These are phyloP conservation scores for Penicillium sp. DNA, from an alignment of 2,329 filamentous ascomycete genomes.

Conservation along the genomic window DNA sequence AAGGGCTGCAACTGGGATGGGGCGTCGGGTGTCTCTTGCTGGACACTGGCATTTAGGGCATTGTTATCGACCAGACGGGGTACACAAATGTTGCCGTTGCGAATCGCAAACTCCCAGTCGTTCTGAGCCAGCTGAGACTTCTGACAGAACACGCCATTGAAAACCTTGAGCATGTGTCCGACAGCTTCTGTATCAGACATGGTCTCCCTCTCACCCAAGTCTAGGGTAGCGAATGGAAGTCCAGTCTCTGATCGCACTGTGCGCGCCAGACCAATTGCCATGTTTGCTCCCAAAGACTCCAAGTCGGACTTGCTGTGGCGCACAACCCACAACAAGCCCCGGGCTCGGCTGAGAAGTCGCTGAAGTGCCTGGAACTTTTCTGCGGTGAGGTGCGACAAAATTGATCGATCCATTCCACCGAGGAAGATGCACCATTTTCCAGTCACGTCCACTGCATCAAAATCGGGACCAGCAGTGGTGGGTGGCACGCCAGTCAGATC, in stretches of 20 bases:
- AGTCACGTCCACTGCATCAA: conserved; percentile 11
- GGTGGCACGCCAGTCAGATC: conserved; percentile 15
- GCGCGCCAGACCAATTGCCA: conserved; percentile 25
- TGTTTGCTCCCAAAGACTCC: conserved; percentile 20
- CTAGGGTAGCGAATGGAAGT: conserved; percentile 22
- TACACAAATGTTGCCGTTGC: conserved; percentile 21
- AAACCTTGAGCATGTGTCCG: conserved; percentile 21
- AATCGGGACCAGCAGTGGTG: background rate
- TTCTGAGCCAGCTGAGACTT: conserved; percentile 18
- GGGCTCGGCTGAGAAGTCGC: conserved; percentile 16
- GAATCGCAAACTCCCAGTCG: conserved; percentile 25
- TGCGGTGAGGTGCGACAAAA: conserved; percentile 18
- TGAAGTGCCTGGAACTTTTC: conserved; percentile 19
- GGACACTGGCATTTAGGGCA: conserved; percentile 22
- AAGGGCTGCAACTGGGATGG: conserved; percentile 24
- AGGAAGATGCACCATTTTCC: conserved; percentile 27
- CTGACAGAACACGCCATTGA: conserved; percentile 16
- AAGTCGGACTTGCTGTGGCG: conserved; percentile 17
- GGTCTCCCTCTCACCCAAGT: conserved; percentile 19
- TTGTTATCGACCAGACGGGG: conserved; percentile 23
- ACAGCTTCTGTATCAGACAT: conserved; percentile 19
- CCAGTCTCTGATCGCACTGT: conserved; percentile 25
- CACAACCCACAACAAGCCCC: conserved; percentile 23
- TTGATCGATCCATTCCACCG: conserved; percentile 20
- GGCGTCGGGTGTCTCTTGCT: conserved; percentile 21